phyloP scores from a whole-genome alignment of 352 stramenopile genomes.

The Thalassiosira mediterranea region DNA sequence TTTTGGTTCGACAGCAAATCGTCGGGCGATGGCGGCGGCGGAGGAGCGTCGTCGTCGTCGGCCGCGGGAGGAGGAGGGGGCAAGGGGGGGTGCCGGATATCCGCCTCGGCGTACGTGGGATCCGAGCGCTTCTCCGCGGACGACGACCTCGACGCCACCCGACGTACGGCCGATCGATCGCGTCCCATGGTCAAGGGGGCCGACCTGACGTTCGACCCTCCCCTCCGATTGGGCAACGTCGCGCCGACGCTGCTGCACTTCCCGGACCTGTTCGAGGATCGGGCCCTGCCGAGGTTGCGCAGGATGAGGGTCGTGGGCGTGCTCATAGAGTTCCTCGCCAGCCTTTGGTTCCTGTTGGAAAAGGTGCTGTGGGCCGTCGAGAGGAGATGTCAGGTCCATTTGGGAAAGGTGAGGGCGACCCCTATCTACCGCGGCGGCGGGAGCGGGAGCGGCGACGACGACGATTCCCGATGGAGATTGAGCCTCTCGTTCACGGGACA shows the following conservation, averaged over 20 bases:
- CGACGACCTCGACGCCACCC: slow-evolving; percentile 73
- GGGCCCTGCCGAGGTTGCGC: slow-evolving; percentile 59
- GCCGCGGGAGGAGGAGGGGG: slow-evolving; percentile 2
- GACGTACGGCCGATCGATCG: slow-evolving; percentile 58
- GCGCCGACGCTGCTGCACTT: slow-evolving; percentile 84
- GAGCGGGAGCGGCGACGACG: slow-evolving; percentile 5
- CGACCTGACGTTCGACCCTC: slow-evolving; percentile 72
- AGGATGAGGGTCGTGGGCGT: slow-evolving; percentile 67
- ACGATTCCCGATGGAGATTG: slow-evolving; percentile 65
- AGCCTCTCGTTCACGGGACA: slow-evolving; percentile 78
- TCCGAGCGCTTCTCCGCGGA: slow-evolving; percentile 64
- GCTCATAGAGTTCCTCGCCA: slow-evolving; percentile 67
- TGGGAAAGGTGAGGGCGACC: slow-evolving; percentile 69
- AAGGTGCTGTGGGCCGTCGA: slow-evolving; percentile 81
- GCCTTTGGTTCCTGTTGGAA: slow-evolving; percentile 71
- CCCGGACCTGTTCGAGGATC: slow-evolving; percentile 82
- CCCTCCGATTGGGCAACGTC: slow-evolving; percentile 76
- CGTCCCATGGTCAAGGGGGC: slow-evolving; percentile 77
- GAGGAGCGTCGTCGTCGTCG: background rate
- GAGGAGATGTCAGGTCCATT: slow-evolving; percentile 76
- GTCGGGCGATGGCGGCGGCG: slow-evolving; percentile 18
- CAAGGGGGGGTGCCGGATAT: slow-evolving; percentile 64
- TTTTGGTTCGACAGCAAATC: slow-evolving; percentile 67
- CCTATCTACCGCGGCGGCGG: slow-evolving; percentile 63
- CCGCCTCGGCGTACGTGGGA: slow-evolving; percentile 55